Base-by-base conservation (phyloP, 495 filamentous ascomycete genomes). In the Umbilicaria muhlenbergii region DNA sequence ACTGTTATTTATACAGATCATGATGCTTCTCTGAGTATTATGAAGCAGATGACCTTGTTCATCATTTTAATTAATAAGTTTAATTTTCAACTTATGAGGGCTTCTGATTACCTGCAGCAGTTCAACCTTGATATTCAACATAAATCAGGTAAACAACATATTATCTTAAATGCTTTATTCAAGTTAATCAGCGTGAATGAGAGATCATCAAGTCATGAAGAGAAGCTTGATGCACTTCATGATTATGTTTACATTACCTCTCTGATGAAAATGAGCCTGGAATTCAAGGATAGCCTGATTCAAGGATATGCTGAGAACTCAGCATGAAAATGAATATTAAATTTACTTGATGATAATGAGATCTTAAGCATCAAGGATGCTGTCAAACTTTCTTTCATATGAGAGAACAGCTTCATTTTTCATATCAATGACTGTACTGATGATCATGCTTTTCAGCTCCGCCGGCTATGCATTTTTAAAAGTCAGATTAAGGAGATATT, bases 121-220 rank as follows among this genome's bases (percentile, higher is more conserved):
- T 48, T 48, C 21, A 44, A 31, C 28, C 17, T 48, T 7, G 17
- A 18, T 15, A 34, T 48, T 5, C 18, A 35, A 2, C 44, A 48
- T 44, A 39, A 41, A 2, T 6, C 18, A 14, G 28, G 17, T 0
- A 48, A 48, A 17, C 12, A 18, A 1, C 16, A 48, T 19, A 32
- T 44, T 4, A n/a, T 48, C 11, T 31, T 17, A 3, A 14, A 48
- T 14, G 31, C 28, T 2, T 11, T 48, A 32, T 44, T 6, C 15
- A 6, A 14, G 6, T 15, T 48, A 5, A 13, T 15, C 34, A 39
- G 19, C 34, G n/a, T 40, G 15, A 13, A 2, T 39, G 4, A n/a
- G n/a, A 14, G 31, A 13, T 2, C 12, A 36, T 37, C 8, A 36
- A 6, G 2, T 11, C 12, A 34, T 34, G 2, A 6, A 3, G 18